These are phyloP conservation scores for Kurtzmaniella natalensis DNA, from an alignment of 1,139 yeast species.

Conservation along the genomic window DNA sequence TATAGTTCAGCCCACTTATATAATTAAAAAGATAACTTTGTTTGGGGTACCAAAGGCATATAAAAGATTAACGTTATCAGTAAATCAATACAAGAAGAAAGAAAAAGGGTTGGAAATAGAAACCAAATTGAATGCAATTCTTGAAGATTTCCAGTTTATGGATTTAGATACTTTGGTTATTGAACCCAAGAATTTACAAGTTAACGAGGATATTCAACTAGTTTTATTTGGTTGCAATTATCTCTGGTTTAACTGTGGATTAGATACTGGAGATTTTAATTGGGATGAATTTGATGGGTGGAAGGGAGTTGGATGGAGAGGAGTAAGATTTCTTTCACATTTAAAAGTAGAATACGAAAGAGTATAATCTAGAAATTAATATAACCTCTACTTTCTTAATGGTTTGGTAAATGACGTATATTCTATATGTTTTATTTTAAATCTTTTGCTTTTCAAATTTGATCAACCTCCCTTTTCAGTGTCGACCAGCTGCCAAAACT, in stretches of 20 bases:
- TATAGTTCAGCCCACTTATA: too few species aligned
- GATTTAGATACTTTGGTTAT: constrained; percentile 4
- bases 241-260: constrained; percentile 28
- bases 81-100: neutral
- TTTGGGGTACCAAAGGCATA: neutral
- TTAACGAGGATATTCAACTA: constrained; percentile 10
- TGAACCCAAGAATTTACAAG: neutral
- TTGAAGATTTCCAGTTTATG: constrained; percentile 1
- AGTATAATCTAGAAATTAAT: constrained; percentile 3
- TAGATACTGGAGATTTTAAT: constrained; percentile 1
- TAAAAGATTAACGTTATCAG: neutral
- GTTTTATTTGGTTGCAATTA: constrained; percentile 15
- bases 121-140: neutral
- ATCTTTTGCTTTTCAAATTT: constrained; percentile 9
- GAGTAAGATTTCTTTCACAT: constrained; percentile 48
- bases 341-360: constrained; percentile 36
- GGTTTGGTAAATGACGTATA: neutral
- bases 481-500: constrained; percentile 52
- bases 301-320: constrained; percentile 54
- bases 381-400: neutral
- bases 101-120: constrained; percentile 1
- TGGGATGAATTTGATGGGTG: constrained; percentile 72
- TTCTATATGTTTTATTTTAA: neutral
- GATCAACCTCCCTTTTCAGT: constrained; percentile 59
- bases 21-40: neutral